phyloP scores from a whole-genome alignment of 2,329 filamentous ascomycete species.

The Ilyonectria mors-panacis region DNA sequence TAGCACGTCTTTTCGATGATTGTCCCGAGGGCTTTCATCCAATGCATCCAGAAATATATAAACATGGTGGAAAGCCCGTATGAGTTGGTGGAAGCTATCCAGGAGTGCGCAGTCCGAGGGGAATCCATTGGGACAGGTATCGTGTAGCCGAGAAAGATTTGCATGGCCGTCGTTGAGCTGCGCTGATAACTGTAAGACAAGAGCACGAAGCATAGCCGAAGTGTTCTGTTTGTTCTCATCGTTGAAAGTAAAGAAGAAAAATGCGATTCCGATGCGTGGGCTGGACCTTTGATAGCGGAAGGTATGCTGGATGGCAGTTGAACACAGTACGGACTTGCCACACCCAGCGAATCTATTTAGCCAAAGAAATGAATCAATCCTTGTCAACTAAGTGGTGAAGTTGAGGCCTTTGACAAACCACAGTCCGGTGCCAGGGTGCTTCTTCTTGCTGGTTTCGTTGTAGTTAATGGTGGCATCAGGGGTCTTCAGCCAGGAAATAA shows the following conservation, averaged over 20 bases:
- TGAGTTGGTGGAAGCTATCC: conserved; percentile 41
- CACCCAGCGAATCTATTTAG: conserved; percentile 57
- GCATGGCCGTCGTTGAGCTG: conserved; percentile 42
- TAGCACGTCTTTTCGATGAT: conserved; percentile 46
- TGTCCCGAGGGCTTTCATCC: conserved; percentile 53
- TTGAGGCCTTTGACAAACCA: conserved; percentile 49
- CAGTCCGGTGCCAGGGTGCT: conserved; percentile 51
- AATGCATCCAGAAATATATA: conserved; percentile 57
- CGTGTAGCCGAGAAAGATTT: conserved; percentile 36
- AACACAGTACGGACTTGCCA: conserved; percentile 58
- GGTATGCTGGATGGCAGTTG: conserved; percentile 52
- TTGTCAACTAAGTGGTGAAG: conserved; percentile 49
- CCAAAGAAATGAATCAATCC: conserved; percentile 55
- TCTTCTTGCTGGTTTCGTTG: conserved; percentile 50
- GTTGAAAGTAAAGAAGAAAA: conserved; percentile 60
- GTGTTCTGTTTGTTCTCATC: conserved; percentile 52
- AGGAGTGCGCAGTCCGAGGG: conserved; percentile 40
- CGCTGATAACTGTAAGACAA: conserved; percentile 53
- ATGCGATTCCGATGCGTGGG: conserved; percentile 49
- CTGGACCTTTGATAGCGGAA: conserved; percentile 39
- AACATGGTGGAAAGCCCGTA: conserved; percentile 48
- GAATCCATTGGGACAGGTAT: conserved; percentile 31
- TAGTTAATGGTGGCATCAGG: conserved; percentile 55
- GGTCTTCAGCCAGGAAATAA: conserved; percentile 51
- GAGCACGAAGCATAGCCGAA: conserved; percentile 50